Conservation (phyloP, 345 rosid species). For the Populus nigra region DNA sequence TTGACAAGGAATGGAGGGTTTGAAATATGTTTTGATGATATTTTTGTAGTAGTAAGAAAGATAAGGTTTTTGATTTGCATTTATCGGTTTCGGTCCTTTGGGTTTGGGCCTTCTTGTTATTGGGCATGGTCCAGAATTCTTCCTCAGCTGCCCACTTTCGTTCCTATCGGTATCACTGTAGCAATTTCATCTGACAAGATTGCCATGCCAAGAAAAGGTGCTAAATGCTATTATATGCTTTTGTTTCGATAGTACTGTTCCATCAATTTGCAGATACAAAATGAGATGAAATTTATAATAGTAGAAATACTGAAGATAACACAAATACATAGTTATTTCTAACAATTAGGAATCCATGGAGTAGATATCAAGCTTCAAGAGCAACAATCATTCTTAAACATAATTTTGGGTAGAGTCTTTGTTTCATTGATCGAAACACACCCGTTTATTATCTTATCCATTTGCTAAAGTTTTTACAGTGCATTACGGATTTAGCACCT, state of each 20-base stretch:
- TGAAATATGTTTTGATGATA: not conserved
- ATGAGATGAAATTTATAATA: not conserved
- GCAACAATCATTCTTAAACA: slow-evolving; percentile 4
- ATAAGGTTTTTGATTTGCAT: not conserved
- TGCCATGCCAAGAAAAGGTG: not conserved
- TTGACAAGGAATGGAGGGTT: not conserved
- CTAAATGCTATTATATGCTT: too few relatives aligned
- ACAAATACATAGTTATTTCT: slow-evolving; percentile 2
- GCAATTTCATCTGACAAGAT: too few relatives aligned
- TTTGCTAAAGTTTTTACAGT: not conserved
- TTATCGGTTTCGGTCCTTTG: not conserved
- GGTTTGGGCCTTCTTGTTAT: not conserved
- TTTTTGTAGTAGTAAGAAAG: not conserved
- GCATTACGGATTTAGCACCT: slow-evolving; percentile 27
- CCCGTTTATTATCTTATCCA: slow-evolving; percentile 5
- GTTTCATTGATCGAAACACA: not conserved
- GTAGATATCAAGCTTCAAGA: not conserved
- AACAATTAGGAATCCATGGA: not conserved
- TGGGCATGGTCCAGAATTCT: not conserved
- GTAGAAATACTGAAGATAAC: not conserved
- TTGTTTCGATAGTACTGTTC: not conserved
- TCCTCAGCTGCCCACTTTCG: too few relatives aligned
- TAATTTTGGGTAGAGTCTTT: slow-evolving; percentile 3
- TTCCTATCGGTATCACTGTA: too few relatives aligned
- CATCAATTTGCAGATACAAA: not conserved